Evolutionary conservation across 1,284 basidiomycete genomes (phyloP), one percentile per base, ranked within the genome.

Genomic region (Athelia psychrophila): DNA sequence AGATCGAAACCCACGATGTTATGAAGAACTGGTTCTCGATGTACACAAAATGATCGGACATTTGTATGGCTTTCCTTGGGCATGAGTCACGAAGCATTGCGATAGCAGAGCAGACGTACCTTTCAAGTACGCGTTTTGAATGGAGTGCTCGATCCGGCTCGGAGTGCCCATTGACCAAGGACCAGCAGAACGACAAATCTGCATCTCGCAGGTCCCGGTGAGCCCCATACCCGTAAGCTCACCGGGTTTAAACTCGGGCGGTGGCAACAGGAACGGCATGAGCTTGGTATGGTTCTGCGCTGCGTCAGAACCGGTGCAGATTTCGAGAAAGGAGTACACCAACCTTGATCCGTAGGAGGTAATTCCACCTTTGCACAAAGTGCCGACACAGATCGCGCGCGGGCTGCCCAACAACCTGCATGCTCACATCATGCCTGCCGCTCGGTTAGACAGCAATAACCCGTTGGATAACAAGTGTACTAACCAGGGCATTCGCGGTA

Each of bases 11-110:
- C 64, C 66, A 91, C 81, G 91, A 97, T 0, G 95, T 92, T 64
- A 99, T 95, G 72, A 99, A 99, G 75, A 98, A 99, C 68, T 99
- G 96, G 65, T 99, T 98, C 69, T 98, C 95, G 54, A 95, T 93
- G 70, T 95, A 94, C 20, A 95, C 89, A 62, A 94, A 95, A 62
- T 93, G 91, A 55, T 98, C 94, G 18, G 94, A 97, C 65, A 93
- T 78, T 68, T 98, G 89, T 53, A 99, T 99, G 2, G 94, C 93
- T 93, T 64, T 57, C 20, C 25, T 30, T 25, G 3, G 35, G 27
- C n/a, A n/a, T 18, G 12, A 24, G 36, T n/a, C 35, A 42, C 42
- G 53, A 48, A 36, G 3, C 3, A 15, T 36, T 3, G 16, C 5
- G n/a, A 13, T 15, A 19, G 54, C 33, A 51, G 18, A 32, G 6